A percentile compares a stretch with the other conserved stretches of the same genome.
phyloP scores from a whole-genome alignment of 163 green algal genomes.

The Chloromonas sp. region DNA sequence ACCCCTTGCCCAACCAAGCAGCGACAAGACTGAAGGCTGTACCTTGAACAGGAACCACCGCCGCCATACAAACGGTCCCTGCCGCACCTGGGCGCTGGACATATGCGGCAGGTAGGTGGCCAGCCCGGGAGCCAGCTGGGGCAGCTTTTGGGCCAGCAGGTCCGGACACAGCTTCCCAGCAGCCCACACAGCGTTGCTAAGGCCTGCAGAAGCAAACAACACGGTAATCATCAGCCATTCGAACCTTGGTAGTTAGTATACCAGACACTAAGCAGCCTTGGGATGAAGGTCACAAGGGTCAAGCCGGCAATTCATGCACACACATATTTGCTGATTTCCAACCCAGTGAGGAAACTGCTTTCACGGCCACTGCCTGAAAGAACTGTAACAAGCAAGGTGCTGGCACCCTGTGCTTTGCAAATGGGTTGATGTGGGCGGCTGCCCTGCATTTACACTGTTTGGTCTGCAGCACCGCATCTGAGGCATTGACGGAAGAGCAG shows the following conservation, averaged over 20 bases:
- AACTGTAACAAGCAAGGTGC: no score
- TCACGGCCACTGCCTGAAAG: no score
- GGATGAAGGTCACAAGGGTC: no score
- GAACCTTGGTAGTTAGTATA: not conserved
- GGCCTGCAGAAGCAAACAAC: not conserved
- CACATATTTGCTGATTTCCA: no score
- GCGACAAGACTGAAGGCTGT: not conserved
- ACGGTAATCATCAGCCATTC: not conserved
- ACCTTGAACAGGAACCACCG: not conserved
- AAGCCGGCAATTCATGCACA: no score
- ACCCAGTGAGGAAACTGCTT: no score
- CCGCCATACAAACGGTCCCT: not conserved
- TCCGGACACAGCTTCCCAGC: not conserved
- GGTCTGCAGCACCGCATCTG: no score
- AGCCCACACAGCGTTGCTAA: conserved; percentile 7
- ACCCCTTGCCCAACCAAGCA: not conserved
- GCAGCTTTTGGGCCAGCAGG: not conserved
- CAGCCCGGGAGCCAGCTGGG: not conserved
- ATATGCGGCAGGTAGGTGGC: not conserved
- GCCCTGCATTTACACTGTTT: no score
- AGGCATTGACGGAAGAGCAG: no score
- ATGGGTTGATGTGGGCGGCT: no score
- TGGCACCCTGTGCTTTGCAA: no score
- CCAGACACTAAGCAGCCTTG: not conserved
- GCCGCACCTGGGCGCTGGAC: not conserved